Base-by-base conservation (phyloP, 1,284 basidiomycete species). In the Irpex sp. region DNA sequence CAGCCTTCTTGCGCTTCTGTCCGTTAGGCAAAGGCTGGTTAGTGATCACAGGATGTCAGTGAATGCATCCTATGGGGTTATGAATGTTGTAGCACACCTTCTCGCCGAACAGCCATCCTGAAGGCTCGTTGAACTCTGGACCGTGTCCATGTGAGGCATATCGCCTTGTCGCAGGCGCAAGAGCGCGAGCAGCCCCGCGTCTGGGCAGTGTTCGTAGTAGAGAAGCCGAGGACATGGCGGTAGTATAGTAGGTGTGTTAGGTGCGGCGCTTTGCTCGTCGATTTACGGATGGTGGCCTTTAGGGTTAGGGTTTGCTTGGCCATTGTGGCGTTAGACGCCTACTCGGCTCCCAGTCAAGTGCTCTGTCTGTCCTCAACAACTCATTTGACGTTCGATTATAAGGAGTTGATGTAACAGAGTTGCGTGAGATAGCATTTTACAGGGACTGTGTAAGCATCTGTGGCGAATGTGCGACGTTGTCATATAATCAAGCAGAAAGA, bases 61-160 rank as follows among this genome's bases (percentile, higher is more conserved):
- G 31, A 56, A 15, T 11, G 17, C 54, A 13, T 8, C 5, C 54
- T 31, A 4, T 36, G 4, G 54, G 8, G 31, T 6, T 6, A 37
- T 15, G 21, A 31, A 31, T 8, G 8, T 36, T 31, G 36, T 5
- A 36, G 74, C 83, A 60, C 71, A 95, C 94, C 85, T 93, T 92
- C 81, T 97, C 94, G 68, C 89, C 89, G 71, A 96, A 96, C 65
- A 97, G 75, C 75, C 86, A 90, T 21, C 95, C 95, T 5, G 90
- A 87, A 52, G 95, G 95, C 70, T 94, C 91, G 75, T 97, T 94
- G 77, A 88, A 96, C 62, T 89, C 87, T 6, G 91, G 89, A 15
- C 87, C 84, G 61, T 70, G 70, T 1, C 87, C 92, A 72, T 91
- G 88, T n/a, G 90, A 92, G 36, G 88, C 87, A 71, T 81, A 82